These are phyloP conservation scores for Scutellospora calospora DNA, from an alignment of 371 early-diverging fungal species.

Conservation along the genomic window DNA sequence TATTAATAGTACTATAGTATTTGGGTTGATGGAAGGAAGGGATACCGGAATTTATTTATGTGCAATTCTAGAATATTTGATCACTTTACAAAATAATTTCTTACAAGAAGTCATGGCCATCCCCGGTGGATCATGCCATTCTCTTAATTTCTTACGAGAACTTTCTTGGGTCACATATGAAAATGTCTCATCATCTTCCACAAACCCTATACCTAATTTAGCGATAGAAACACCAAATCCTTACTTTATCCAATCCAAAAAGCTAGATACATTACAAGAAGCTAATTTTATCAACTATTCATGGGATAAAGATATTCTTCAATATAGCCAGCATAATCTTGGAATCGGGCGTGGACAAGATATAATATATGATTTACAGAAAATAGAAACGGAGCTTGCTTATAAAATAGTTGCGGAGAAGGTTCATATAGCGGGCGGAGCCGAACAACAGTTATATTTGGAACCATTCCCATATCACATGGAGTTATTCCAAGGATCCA, in stretches of 20 bases:
- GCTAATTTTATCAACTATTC: constrained; percentile 19
- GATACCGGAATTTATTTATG: constrained; percentile 35
- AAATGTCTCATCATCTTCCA: neutral
- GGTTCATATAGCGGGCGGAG: constrained; percentile 24
- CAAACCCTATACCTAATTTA: neutral
- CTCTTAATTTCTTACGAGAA: constrained; percentile 37
- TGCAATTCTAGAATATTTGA: constrained; percentile 32
- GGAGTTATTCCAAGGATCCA: constrained; percentile 36
- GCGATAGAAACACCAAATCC: neutral
- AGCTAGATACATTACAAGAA: neutral
- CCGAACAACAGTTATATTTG: constrained; percentile 27
- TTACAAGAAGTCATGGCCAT: constrained; percentile 26
- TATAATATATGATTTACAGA: constrained; percentile 37
- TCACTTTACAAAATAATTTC: constrained; percentile 42
- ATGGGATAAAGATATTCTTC: constrained; percentile 32
- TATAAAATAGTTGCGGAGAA: constrained; percentile 18
- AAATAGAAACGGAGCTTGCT: constrained; percentile 41
- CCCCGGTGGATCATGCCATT: constrained; percentile 4
- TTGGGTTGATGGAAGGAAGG: constrained; percentile 41
- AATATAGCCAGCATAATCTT: constrained; percentile 41
- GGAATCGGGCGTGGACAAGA: constrained; percentile 37
- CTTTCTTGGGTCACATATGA: constrained; percentile 3
- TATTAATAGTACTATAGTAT: neutral
- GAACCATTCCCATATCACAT: constrained; percentile 43
- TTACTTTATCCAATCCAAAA: neutral